Percentiles rank a stretch among this genome's conserved stretches.
Conservation (phyloP, 352 stramenopile genomes). For the Aphanomyces invadans region DNA sequence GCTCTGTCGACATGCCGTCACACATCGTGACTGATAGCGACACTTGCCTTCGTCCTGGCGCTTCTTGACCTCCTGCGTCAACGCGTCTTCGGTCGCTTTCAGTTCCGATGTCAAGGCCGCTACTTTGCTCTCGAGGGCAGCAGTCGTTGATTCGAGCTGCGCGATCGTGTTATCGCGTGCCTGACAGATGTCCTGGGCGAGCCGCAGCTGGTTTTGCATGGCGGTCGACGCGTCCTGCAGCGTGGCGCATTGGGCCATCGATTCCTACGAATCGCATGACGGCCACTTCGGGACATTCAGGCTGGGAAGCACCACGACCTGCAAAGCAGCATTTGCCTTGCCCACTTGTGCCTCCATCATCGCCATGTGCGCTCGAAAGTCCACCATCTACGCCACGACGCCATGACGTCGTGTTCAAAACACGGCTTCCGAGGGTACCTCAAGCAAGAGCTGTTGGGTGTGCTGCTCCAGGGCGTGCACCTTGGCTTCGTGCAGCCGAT, state of each 20-base stretch:
- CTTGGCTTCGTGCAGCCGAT: neutral
- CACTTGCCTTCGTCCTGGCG: slow-evolving; percentile 37
- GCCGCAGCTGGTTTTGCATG: neutral
- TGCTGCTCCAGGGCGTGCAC: neutral
- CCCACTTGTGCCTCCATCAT: neutral
- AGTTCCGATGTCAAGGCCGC: slow-evolving; percentile 35
- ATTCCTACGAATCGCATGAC: neutral
- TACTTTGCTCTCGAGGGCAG: neutral
- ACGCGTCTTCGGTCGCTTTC: slow-evolving; percentile 44
- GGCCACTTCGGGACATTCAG: too few relatives aligned
- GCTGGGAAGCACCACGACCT: too few relatives aligned
- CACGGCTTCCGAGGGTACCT: neutral
- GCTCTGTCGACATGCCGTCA: slow-evolving; percentile 32
- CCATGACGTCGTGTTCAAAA: neutral
- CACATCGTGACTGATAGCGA: too few relatives aligned
- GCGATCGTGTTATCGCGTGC: neutral
- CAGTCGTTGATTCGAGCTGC: neutral
- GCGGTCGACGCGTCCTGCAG: neutral
- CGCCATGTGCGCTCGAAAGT: neutral
- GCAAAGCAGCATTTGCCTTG: neutral
- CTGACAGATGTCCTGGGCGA: neutral
- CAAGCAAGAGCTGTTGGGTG: neutral
- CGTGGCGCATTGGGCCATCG: neutral
- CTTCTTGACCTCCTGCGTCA: slow-evolving; percentile 34
- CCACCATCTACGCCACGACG: slow-evolving; percentile 5